Evolutionary conservation across 306 rosid genomes (phyloP).

Genomic region (Vigna radiata): DNA sequence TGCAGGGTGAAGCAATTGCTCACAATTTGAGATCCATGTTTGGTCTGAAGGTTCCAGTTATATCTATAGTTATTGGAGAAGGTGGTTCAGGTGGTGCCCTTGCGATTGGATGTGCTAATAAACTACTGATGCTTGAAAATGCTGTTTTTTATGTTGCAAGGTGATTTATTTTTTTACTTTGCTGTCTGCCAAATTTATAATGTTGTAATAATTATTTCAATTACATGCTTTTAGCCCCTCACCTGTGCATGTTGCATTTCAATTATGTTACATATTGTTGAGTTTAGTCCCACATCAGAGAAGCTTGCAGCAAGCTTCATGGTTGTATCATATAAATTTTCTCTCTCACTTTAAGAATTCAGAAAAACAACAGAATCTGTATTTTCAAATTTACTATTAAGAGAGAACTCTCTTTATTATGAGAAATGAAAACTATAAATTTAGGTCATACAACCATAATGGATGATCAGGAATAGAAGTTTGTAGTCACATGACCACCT

Average conservation of each 20-base stretch:
- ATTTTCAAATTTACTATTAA: too few species aligned
- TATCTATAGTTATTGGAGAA: conserved; percentile 96
- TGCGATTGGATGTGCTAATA: conserved; percentile 97
- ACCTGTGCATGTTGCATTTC: conserved; percentile 29
- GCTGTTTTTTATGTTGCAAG: conserved; percentile 99
- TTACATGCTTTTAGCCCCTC: conserved; percentile 18
- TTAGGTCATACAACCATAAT: background rate
- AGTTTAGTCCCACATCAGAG: too few species aligned
- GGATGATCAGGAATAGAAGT: background rate
- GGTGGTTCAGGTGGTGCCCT: conserved; percentile 99
- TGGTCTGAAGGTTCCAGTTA: conserved; percentile 89
- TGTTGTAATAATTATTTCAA: conserved; percentile 18
- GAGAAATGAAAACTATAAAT: background rate
- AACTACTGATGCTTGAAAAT: conserved; percentile 95
- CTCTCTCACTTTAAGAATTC: too few species aligned
- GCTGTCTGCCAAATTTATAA: conserved; percentile 29
- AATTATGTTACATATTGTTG: too few species aligned
- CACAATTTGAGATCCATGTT: conserved; percentile 90
- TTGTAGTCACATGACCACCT: background rate
- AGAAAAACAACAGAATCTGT: too few species aligned
- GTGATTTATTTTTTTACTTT: conserved; percentile 52
- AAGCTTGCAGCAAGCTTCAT: too few species aligned
- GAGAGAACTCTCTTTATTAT: background rate
- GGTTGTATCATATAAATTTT: too few species aligned
- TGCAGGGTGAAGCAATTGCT: conserved; percentile 99